A percentile compares a stretch with the other conserved stretches of the same genome.
Evolutionary conservation across 2,329 filamentous ascomycete species (phyloP).

Genomic region (Ophiostoma novo-ulmi): DNA sequence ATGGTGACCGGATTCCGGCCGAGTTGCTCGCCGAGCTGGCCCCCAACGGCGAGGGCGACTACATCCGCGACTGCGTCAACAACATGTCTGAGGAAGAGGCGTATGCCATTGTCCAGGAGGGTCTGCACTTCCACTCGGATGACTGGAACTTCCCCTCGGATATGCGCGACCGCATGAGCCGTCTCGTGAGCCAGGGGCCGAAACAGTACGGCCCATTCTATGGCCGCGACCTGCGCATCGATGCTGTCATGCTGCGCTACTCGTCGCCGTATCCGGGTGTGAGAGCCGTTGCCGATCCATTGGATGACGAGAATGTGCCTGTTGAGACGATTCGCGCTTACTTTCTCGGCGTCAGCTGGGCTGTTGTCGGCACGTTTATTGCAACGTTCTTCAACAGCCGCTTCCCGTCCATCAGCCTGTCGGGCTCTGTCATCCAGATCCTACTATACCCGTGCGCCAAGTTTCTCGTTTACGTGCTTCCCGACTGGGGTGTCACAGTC

Average conservation of each 20-base stretch:
- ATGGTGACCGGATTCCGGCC: slow-evolving; percentile 38
- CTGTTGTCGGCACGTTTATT: slow-evolving; percentile 52
- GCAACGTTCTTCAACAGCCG: slow-evolving; percentile 57
- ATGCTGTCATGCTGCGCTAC: slow-evolving; percentile 34
- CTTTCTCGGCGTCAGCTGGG: slow-evolving; percentile 52
- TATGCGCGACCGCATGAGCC: slow-evolving; percentile 40
- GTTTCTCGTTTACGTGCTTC: slow-evolving; percentile 51
- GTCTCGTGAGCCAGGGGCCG: slow-evolving; percentile 35
- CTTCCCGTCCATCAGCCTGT: slow-evolving; percentile 54
- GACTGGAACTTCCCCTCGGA: slow-evolving; percentile 44
- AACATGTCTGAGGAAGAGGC: slow-evolving; percentile 42
- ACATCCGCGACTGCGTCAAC: slow-evolving; percentile 41
- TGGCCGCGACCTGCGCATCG: slow-evolving; percentile 39
- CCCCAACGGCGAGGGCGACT: slow-evolving; percentile 41
- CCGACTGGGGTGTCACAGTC: slow-evolving; percentile 47
- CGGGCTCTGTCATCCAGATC: slow-evolving; percentile 58
- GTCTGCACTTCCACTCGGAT: slow-evolving; percentile 38
- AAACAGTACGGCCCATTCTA: slow-evolving; percentile 41
- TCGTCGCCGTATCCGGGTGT: slow-evolving; percentile 61
- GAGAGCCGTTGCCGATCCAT: slow-evolving; percentile 29
- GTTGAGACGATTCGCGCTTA: slow-evolving; percentile 59
- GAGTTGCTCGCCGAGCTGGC: slow-evolving; percentile 40
- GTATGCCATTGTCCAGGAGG: slow-evolving; percentile 37
- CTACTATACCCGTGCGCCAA: slow-evolving; percentile 56
- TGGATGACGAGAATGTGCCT: slow-evolving; percentile 43